Evolutionary conservation across 179 eudicot species (phyloP), one percentile per base, ranked within the genome.

Genomic region (Beta corolliflora): DNA sequence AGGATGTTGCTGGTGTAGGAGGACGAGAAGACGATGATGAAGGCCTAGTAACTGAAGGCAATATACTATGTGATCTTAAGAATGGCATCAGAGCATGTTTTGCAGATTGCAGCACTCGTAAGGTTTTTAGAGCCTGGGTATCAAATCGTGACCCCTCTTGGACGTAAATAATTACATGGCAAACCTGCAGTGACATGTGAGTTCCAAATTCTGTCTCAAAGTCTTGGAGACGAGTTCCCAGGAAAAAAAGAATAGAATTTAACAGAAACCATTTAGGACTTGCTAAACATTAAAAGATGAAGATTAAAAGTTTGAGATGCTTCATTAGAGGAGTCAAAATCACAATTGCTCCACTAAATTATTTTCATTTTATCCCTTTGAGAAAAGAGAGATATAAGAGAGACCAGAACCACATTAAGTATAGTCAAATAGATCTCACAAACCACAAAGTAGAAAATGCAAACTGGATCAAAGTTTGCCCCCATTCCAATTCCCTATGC

Each of bases 61-160:
- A 64, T 54, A 88, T 71, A 72, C 76, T 85, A 73, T 78, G 94
- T 68, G 96, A 89, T 85, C 86, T 89, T 46, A 87, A 74, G 82
- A 83, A 88, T 58, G 98, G 91, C 48, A 83, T 79, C 89, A 92
- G 84, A 41, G 94, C 88, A 88, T 91, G 89, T 85, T 95, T 95
- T 75, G 98, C 97, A 85, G 94, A 88, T 87, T 94, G 99, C 79
- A 95, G 75, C 63, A 91, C 84, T 80, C 99, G 91, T 73, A 95
- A 87, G 65, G 77, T 90, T 82, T 89, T 91, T 84, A 95, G 71
- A 75, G 88, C 70, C 71, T 91, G 93, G 29, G 93, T 87, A 76
- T 92, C 93, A 66, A 95, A 91, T 76, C 84, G 89, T 55, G 99
- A 89, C 36, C 98, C 99, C 87, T 95, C 99, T 77, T 89, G 92